Base-by-base conservation (phyloP, 306 rosid genomes). In the Vachellia collinsii region DNA sequence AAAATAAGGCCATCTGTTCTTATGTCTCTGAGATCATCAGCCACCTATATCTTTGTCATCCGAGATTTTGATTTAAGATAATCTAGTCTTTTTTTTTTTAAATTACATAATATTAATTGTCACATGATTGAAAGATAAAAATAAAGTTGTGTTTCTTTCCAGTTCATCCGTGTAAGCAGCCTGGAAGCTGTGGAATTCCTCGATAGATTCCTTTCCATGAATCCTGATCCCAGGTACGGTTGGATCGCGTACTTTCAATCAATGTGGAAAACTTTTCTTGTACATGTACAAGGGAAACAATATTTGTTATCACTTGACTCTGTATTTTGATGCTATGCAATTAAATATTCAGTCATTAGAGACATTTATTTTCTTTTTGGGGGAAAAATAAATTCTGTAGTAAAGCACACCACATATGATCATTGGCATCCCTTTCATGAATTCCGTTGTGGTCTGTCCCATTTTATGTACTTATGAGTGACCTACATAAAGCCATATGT, bases 141-240 rank as follows among this genome's bases (percentile, higher is more conserved):
- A 17, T 43, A 25, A 20, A 59, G 78, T 17, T 46, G 82, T 22
- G 53, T 61, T 78, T 76, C 65, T 50, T 84, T 85, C 59, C 89
- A 93, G 97, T 75, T 84, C 71, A 89, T 82, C 77, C 90, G 85
- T 85, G 74, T 93, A 46, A 89, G 89, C 75, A 90, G 98, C 92
- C 69, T 74, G 82, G 97, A 91, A 88, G 99, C 94, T 81, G 91
- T 90, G 66, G 93, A 84, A 44, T 90, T 90, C 78, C 89, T 95
- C 81, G 97, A 92, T 39, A 93, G 83, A 77, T 95, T 90, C 87
- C 90, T 93, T 69, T 85, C 89, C 44, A 93, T 93, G 97, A 88
- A 87, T 85, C 97, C 97, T 53, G 86, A 91, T 79, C 75, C 85
- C 81, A 88, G 97, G 97, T 93, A 93, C n/a, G 17, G 5, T 68